A percentile compares a stretch with the other conserved stretches of the same genome.
phyloP scores from a whole-genome alignment of 2,329 filamentous ascomycete species.

The Chaetothyriales sp. region DNA sequence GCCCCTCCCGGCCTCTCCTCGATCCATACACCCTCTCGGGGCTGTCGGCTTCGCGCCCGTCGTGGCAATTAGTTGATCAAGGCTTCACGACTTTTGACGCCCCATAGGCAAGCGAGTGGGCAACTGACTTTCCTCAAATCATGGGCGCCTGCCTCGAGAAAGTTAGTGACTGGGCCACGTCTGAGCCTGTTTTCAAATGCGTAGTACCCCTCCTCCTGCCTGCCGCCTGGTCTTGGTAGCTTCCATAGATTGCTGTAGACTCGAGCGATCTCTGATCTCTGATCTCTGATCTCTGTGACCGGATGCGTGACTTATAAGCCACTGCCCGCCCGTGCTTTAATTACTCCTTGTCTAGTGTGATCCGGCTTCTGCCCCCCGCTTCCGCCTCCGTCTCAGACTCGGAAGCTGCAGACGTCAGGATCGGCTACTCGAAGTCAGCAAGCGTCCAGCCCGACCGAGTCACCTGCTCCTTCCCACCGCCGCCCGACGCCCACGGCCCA shows the following conservation, averaged over 20 bases:
- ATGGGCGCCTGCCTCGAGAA: neutral
- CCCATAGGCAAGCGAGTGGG: neutral
- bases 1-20: neutral
- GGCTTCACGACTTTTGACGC: neutral
- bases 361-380: too few species aligned
- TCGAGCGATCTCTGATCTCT: too few species aligned
- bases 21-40: neutral
- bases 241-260: too few species aligned
- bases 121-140: neutral
- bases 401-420: neutral
- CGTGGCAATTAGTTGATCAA: neutral
- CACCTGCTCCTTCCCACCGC: neutral
- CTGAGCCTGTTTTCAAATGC: neutral
- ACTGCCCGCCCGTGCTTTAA: neutral
- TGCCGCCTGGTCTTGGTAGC: too few species aligned
- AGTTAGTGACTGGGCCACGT: neutral
- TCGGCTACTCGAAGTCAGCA: neutral
- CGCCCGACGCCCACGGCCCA: neutral
- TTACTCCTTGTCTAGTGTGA: neutral
- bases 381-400: neutral
- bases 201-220: neutral
- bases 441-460: neutral
- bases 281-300: too few species aligned
- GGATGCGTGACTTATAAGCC: too few species aligned
- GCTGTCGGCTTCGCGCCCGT: neutral